These are phyloP conservation scores for Lasiodiplodia citricola DNA, from an alignment of 2,329 filamentous ascomycete genomes.

Conservation along the genomic window DNA sequence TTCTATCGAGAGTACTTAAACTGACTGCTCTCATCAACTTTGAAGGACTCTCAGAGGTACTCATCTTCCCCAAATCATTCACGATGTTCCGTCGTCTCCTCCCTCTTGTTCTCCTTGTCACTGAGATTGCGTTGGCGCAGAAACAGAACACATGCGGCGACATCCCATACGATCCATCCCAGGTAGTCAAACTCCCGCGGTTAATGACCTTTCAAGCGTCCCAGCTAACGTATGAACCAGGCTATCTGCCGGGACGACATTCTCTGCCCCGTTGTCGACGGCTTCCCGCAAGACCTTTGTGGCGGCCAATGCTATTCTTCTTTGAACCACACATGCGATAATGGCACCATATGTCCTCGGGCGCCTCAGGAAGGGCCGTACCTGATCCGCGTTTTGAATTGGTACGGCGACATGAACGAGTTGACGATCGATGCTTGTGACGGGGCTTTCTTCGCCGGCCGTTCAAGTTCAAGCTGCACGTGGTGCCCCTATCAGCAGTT, in stretches of 20 bases:
- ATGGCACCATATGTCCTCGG: neutral
- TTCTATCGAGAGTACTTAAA: neutral
- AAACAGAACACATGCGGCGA: slow-evolving; percentile 3
- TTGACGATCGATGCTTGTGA: slow-evolving; percentile 3
- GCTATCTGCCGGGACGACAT: neutral
- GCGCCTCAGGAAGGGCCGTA: neutral
- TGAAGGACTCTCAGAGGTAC: neutral
- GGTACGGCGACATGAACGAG: neutral
- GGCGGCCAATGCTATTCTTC: slow-evolving; percentile 42
- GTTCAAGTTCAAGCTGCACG: neutral
- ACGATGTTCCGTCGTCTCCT: neutral
- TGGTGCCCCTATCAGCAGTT: neutral
- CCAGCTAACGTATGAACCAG: neutral
- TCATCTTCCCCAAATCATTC: neutral
- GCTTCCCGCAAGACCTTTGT: slow-evolving; percentile 38
- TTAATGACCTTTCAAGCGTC: too few relatives aligned
- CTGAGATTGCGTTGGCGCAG: neutral
- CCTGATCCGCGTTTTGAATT: neutral
- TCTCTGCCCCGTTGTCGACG: slow-evolving; percentile 29
- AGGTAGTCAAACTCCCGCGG: neutral
- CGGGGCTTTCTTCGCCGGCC: slow-evolving; percentile 3
- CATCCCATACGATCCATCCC: slow-evolving; percentile 8
- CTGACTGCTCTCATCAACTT: neutral
- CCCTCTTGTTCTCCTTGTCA: neutral
- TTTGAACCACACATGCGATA: slow-evolving; percentile 2